Percentiles rank a stretch among this genome's conserved stretches.
Conservation (phyloP, 331 rosid genomes). For the Acacia concinna region DNA sequence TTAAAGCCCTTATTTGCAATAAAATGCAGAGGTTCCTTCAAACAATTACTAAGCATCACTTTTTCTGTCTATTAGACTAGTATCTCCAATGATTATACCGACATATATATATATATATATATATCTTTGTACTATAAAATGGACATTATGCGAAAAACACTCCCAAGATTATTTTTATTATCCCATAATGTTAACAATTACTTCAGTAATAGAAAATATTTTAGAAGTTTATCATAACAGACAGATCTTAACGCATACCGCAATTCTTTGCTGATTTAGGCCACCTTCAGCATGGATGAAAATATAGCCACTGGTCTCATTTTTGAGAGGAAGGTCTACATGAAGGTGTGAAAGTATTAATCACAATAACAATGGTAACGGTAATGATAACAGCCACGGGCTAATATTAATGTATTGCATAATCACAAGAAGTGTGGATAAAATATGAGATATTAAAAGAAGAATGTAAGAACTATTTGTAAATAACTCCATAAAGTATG, state of each 20-base stretch:
- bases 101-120: neutral
- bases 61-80: neutral
- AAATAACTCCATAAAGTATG: neutral
- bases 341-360: conserved; percentile 25
- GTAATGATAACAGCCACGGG: conserved; percentile 15
- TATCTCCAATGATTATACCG: conserved; percentile 14
- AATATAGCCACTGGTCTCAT: conserved; percentile 85
- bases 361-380: neutral
- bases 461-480: neutral
- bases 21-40: conserved; percentile 18
- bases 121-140: neutral
- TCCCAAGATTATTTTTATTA: neutral
- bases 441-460: conserved; percentile 3
- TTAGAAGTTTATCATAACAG: conserved; percentile 24
- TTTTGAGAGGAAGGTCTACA: conserved; percentile 85
- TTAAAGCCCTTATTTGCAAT: neutral
- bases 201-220: conserved; percentile 1
- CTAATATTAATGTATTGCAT: conserved; percentile 8
- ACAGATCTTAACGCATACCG: conserved; percentile 53
- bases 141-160: conserved; percentile 9
- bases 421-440: neutral
- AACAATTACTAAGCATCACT: neutral
- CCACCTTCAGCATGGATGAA: conserved; percentile 99
- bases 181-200: conserved; percentile 1
- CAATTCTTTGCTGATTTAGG: conserved; percentile 96